Conservation (phyloP, 371 early-diverging fungal genomes). For the Syncephalastrum racemosum region DNA sequence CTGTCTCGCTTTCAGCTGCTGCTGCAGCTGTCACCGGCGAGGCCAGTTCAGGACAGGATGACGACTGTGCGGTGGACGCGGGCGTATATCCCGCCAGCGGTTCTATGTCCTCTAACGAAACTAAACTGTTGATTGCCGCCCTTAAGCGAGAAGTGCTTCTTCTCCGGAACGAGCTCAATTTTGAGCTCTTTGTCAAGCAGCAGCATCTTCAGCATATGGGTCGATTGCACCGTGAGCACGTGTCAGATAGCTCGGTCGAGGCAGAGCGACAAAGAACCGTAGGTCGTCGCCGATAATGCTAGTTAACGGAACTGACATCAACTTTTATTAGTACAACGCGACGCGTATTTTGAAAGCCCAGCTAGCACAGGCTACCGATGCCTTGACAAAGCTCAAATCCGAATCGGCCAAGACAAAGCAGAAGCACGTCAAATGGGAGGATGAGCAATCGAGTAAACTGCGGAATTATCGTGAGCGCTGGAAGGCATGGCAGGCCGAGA, state of each 20-base stretch:
- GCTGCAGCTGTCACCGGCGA: background rate
- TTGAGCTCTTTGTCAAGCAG: slow-evolving; percentile 67
- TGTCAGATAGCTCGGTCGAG: slow-evolving; percentile 62
- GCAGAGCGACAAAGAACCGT: slow-evolving; percentile 63
- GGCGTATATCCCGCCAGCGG: background rate
- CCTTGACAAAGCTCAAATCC: slow-evolving; percentile 51
- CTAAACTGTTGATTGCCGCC: slow-evolving; percentile 37
- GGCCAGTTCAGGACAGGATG: background rate
- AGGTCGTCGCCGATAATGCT: slow-evolving; percentile 1
- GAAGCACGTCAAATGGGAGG: slow-evolving; percentile 67
- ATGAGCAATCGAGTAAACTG: slow-evolving; percentile 57
- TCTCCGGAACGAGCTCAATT: slow-evolving; percentile 62
- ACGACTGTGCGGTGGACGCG: background rate
- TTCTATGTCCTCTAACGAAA: slow-evolving; percentile 24
- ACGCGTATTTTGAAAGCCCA: slow-evolving; percentile 57
- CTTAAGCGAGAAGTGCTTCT: slow-evolving; percentile 61
- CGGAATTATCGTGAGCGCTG: slow-evolving; percentile 58
- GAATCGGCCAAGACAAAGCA: slow-evolving; percentile 57
- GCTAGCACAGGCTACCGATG: slow-evolving; percentile 49
- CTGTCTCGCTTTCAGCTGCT: slow-evolving; percentile 7
- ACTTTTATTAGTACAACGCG: slow-evolving; percentile 46
- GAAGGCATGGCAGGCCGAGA: slow-evolving; percentile 55
- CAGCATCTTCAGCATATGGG: slow-evolving; percentile 70
- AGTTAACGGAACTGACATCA: background rate
- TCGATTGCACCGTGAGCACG: slow-evolving; percentile 62